Base-by-base conservation (phyloP, 2,329 filamentous ascomycete species). In the Fusarium sp. region DNA sequence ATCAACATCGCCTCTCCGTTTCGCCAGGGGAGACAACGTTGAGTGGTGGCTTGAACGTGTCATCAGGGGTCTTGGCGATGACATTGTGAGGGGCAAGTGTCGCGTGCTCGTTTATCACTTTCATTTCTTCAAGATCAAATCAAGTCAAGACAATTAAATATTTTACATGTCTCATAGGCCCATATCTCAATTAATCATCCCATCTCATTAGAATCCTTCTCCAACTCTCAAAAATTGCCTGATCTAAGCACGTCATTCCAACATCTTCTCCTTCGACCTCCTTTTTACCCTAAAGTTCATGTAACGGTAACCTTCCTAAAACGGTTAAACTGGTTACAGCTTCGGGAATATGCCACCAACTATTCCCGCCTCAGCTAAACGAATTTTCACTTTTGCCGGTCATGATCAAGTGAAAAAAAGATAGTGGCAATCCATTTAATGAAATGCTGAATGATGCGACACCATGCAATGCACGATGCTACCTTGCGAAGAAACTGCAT, bases 251-350 rank as follows among this genome's bases (percentile, higher is more conserved):
- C 18, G 3, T 52, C 29, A 57, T 50, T 22, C 18, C 36, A 36
- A 36, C 5, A 47, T 36, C 7, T 35, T 27, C 3, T 7, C 2
- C 22, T 27, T 45, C 22, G 17, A 46, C 27, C 31, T 13, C 36
- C 7, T 20, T 39, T 54, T 22, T 45, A 25, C 41, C 46, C 46
- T 35, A 12, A 22, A 41, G 38, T 9, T 44, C 67, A 73, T 73
- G 71, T 45, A 74, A 69, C 71, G 14, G 71, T 62, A 72, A 73
- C 71, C 67, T 73, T 74, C 71, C 71, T 65, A 72, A 62, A 60
- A 3, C 13, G 50, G 70, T 46, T 57, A 68, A 33, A 25, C 10
- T 10, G 4, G 55, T 42, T 42, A 29, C 41, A 54, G 45, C 22
- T 35, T 22, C 53, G 71, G 67, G 10, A 71, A 73, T 71, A 62